These are phyloP conservation scores for Trypanosoma platydactyli DNA, from an alignment of 208 protist genomes.

Conservation along the genomic window DNA sequence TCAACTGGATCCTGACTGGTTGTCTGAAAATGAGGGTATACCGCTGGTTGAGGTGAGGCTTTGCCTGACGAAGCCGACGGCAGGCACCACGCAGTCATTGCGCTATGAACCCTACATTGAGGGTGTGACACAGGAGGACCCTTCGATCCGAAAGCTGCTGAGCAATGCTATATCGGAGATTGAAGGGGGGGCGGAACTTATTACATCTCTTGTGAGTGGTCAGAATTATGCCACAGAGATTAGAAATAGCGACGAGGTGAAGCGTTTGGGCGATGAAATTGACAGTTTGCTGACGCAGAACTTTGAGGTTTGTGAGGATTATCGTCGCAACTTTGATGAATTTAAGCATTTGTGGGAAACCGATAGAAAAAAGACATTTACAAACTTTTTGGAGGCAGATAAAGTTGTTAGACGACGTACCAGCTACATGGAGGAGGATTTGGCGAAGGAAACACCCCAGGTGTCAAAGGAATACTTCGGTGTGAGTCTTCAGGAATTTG, in stretches of 20 bases:
- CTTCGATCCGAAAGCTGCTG: slow-evolving; percentile 57
- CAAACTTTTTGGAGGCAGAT: slow-evolving; percentile 82
- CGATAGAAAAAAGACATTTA: slow-evolving; percentile 88
- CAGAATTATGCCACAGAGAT: slow-evolving; percentile 62
- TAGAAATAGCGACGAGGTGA: slow-evolving; percentile 56
- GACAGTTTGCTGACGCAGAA: slow-evolving; percentile 70
- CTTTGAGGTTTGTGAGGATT: slow-evolving; percentile 79
- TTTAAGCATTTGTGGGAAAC: slow-evolving; percentile 93
- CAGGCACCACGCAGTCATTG: slow-evolving; percentile 47
- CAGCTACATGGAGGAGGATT: slow-evolving; percentile 57
- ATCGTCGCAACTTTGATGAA: slow-evolving; percentile 79
- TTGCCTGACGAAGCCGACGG: slow-evolving; percentile 63
- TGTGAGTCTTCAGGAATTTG: slow-evolving; percentile 91
- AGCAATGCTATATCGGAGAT: slow-evolving; percentile 71
- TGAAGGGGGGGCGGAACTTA: slow-evolving; percentile 51
- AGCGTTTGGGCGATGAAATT: slow-evolving; percentile 69
- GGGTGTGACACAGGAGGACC: slow-evolving; percentile 30
- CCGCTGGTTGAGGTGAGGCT: slow-evolving; percentile 93
- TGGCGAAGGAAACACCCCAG: slow-evolving; percentile 32
- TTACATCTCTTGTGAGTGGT: slow-evolving; percentile 51
- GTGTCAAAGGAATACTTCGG: slow-evolving; percentile 86
- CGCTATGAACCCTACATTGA: slow-evolving; percentile 76
- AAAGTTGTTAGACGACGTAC: slow-evolving; percentile 26
- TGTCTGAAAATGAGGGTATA: slow-evolving; percentile 86
- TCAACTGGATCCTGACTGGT: slow-evolving; percentile 88